These are phyloP conservation scores for Ceratobasidium sp. DNA, from an alignment of 1,284 basidiomycete species.

Conservation along the genomic window DNA sequence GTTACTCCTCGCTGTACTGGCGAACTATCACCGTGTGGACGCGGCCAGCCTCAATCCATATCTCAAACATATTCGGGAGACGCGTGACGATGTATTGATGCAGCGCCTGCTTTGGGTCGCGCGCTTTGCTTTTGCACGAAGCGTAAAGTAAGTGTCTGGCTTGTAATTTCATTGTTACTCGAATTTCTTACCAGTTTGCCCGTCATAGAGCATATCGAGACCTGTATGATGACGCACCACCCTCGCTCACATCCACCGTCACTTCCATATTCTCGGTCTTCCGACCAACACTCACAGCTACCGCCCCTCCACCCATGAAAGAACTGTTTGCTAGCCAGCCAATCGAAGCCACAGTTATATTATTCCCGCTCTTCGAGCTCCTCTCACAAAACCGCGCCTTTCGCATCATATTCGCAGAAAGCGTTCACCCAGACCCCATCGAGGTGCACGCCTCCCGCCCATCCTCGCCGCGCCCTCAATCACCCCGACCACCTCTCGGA, in stretches of 20 bases:
- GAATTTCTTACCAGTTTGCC: neutral
- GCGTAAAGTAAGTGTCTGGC: conserved; percentile 60
- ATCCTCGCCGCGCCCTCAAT: conserved; percentile 58
- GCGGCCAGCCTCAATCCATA: conserved; percentile 73
- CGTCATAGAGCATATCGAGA: conserved; percentile 64
- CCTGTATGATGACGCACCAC: conserved; percentile 63
- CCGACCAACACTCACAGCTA: conserved; percentile 11
- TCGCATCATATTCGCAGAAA: conserved; percentile 55
- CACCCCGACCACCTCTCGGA: conserved; percentile 25
- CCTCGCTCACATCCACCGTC: conserved; percentile 62
- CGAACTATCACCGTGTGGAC: conserved; percentile 73
- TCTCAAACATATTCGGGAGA: conserved; percentile 62
- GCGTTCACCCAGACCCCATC: conserved; percentile 46
- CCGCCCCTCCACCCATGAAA: conserved; percentile 21
- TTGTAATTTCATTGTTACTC: neutral
- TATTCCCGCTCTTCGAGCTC: conserved; percentile 70
- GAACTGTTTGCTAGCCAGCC: conserved; percentile 56
- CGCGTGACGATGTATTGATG: conserved; percentile 63
- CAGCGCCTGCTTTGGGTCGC: conserved; percentile 65
- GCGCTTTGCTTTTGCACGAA: conserved; percentile 62
- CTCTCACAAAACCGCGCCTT: conserved; percentile 63
- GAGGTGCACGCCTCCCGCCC: conserved; percentile 55
- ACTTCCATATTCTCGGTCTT: conserved; percentile 56
- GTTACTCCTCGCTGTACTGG: conserved; percentile 66
- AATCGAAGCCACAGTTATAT: conserved; percentile 66